Evolutionary conservation across 2,329 filamentous ascomycete genomes (phyloP), one percentile per base, ranked within the genome.

Genomic region (Aspergillus uvarum): DNA sequence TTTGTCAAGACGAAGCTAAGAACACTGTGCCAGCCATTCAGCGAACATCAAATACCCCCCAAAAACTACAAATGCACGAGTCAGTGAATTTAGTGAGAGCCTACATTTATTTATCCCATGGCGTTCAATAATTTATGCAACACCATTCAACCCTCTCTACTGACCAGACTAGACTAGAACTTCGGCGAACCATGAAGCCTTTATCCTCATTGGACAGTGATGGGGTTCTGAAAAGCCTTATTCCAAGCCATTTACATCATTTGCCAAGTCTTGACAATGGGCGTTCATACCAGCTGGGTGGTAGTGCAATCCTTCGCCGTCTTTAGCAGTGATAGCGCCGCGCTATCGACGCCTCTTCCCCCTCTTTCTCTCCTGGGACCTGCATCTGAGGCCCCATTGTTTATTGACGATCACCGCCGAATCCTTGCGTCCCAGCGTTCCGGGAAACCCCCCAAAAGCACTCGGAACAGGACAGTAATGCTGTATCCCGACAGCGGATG

Each of bases 301-400:
- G 57, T 51, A 59, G 53, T 48, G 53, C 44, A 35, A 55, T 55
- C 53, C 53, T 55, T 55, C 24, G 53, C 53, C 53, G 57, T 48
- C 19, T 50, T 16, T 49, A 51, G 57, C 52, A 12, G 47, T 47
- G 44, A 55, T 59, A 51, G 51, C 29, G 47, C 57, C 5, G 42
- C 53, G 53, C 53, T 55, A 55, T 55, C 22, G 42, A 48, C n/a
- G 16, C 42, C 47, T 24, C 24, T 14, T 22, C 31, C 47, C 42
- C 42, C 42, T 35, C 32, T 35, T 35, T 8, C 21, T 4, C 44
- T 21, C 53, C 32, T 55, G 44, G 53, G 42, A 55, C 53, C 53
- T 55, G 53, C 53, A 55, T 55, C 14, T n/a, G 26, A 26, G 22
- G 53, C 47, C 53, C 44, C 53, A 47, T 55, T 44, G 21, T 55